phyloP scores from a whole-genome alignment of 176 grass and related monocot species.

The Lolium multiflorum region DNA sequence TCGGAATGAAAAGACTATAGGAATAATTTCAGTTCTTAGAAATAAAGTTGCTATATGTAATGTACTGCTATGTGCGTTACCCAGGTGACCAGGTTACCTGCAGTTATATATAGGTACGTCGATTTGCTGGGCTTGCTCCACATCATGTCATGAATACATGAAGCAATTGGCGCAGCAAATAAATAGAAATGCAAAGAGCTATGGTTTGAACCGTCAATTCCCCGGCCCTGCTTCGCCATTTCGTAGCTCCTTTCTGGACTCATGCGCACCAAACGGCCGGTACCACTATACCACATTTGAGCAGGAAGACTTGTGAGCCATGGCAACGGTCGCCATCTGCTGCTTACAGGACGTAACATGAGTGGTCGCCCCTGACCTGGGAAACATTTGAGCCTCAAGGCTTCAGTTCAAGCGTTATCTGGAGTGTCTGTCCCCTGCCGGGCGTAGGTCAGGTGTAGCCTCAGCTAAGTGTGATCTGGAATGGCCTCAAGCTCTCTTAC shows the following conservation, averaged over 20 bases:
- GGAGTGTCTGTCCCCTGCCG: background rate
- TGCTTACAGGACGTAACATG: background rate
- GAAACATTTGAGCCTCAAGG: conserved; percentile 21
- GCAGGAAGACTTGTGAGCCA: conserved; percentile 3
- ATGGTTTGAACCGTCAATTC: conserved; percentile 4
- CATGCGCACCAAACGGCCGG: conserved; percentile 46
- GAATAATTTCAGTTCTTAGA: background rate
- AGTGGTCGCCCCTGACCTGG: conserved; percentile 37
- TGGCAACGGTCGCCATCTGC: conserved; percentile 22
- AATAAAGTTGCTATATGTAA: no score
- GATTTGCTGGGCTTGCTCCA: background rate
- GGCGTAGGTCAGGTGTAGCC: conserved; percentile 8
- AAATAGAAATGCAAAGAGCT: background rate
- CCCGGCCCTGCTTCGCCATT: conserved; percentile 27
- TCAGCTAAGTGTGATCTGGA: background rate
- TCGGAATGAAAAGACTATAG: no score
- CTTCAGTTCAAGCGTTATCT: conserved; percentile 21
- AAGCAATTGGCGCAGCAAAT: background rate
- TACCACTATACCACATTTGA: conserved; percentile 33
- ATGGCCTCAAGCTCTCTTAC: background rate
- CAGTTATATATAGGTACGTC: background rate
- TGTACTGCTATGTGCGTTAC: background rate
- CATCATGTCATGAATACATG: background rate
- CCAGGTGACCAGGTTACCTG: background rate
- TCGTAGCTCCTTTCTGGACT: conserved; percentile 36